Base-by-base conservation (phyloP, 2,329 filamentous ascomycete species). In the Trichoderma cornu-damae region DNA sequence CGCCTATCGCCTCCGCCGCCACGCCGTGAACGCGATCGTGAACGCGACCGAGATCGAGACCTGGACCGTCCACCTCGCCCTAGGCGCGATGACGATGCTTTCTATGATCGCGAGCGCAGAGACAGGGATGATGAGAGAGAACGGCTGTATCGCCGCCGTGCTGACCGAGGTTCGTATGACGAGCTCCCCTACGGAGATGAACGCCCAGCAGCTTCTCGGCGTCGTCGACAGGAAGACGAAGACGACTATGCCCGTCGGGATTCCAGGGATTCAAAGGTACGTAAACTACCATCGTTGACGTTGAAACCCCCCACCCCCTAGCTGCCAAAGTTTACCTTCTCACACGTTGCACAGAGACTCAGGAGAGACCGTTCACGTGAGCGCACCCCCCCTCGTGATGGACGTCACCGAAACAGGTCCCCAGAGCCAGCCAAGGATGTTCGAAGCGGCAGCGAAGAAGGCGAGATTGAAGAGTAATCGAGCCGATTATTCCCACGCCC, bases 41-140 rank as follows among this genome's bases (percentile, higher is more conserved):
- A 77, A 1, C 67, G 73, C 1, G 72, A 73, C 1, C 64, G 74
- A 7, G 73, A 76, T 20, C 69, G 76, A 11, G 76, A 80, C 52
- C 73, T 75, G 57, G 79, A 82, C 60, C 79, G 80, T 38, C 77
- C 74, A 12, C 69, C 74, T 60, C 79, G 80, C 47, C 73, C 80
- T 61, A 79, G 81, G 43, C 83, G 85, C 53, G 82, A 84, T 56
- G 84, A 86, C 40, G 78, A 83, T 49, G 81, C 83, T 64, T 80
- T 86, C 69, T 95, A 96, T 69, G 91, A 94, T 59, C 87, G 90
- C 55, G 93, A 96, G 73, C 83, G 92, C 54, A 84, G 91, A 60
- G 90, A 94, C 63, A 84, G 92, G 49, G 93, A 97, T 69, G 88
- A 91, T 64, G 92, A 96, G 70, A 85, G 93, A 56, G 94, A 97